These are phyloP conservation scores for Manihot esculenta DNA, from an alignment of 441 rosid genomes.

Conservation along the genomic window DNA sequence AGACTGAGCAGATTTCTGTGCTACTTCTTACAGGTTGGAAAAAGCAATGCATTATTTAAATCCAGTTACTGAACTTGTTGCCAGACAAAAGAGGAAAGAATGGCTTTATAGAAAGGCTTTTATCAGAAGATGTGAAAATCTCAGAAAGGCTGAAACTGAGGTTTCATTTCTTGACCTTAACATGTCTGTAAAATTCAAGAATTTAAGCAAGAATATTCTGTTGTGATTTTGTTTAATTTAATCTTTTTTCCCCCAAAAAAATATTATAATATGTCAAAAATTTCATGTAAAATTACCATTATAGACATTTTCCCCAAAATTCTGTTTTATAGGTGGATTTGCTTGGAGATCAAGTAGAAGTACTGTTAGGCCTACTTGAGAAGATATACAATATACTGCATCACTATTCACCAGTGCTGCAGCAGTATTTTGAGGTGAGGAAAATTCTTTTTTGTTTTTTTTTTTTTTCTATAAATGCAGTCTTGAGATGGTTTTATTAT, in stretches of 20 bases:
- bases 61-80: conserved; percentile 25
- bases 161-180: conserved; percentile 25
- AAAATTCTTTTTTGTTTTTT: background rate
- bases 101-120: conserved; percentile 60
- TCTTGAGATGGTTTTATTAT: background rate
- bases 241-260: background rate
- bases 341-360: conserved; percentile 78
- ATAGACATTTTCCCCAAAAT: background rate
- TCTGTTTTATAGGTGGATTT: conserved; percentile 58
- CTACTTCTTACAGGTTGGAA: conserved; percentile 44
- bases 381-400: conserved; percentile 43
- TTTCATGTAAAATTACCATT: too few relatives aligned
- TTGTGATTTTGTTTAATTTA: background rate
- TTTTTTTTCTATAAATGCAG: background rate
- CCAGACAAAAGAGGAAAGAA: conserved; percentile 36
- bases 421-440: conserved; percentile 49
- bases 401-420: conserved; percentile 42
- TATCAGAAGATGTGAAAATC: conserved; percentile 60
- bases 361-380: conserved; percentile 46
- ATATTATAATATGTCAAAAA: background rate
- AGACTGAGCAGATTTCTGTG: background rate
- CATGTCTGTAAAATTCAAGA: background rate
- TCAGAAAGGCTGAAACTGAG: conserved; percentile 82
- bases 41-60: conserved; percentile 35
- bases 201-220: background rate